Conservation (phyloP, 306 rosid species). For the cucumber (Cucumis sativus) region Cucumber_9930_V3 NC_026656.2:5873001-5873500, state of each 20-base stretch:
- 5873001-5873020: conserved; percentile 81
- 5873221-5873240: conserved; percentile 38
- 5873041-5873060: conserved; percentile 59
- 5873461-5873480: not conserved
- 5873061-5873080: conserved; percentile 90
- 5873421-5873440: not conserved
- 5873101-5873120: not conserved
- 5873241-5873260: conserved; percentile 93
- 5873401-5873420: not conserved
- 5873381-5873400: not conserved
- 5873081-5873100: conserved; percentile 45
- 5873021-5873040: conserved; percentile 65
- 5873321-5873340: conserved; percentile 86
- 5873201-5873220: conserved; percentile 3
- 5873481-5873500: not conserved
- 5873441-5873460: not conserved
- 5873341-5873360: conserved; percentile 34
- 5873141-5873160: not conserved
- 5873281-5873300: conserved; percentile 96
- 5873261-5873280: conserved; percentile 86
- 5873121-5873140: not conserved
- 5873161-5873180: not conserved
- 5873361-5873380: not conserved
- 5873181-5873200: not conserved
- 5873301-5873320: conserved; percentile 97